phyloP scores from a whole-genome alignment of 2,329 filamentous ascomycete genomes.

The Plenodomus tracheiphilus region DNA sequence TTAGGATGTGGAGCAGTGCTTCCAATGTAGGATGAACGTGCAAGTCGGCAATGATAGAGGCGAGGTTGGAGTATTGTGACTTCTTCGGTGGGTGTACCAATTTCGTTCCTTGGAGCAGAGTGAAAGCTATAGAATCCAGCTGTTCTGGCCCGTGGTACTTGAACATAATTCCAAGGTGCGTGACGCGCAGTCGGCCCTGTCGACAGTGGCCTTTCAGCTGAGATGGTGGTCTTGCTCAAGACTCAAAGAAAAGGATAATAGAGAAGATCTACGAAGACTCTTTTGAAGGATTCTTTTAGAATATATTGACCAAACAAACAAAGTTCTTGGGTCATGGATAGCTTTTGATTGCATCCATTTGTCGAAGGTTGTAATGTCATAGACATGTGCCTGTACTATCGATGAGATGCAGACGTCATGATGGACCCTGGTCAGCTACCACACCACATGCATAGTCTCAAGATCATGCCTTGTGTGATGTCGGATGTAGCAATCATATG shows the following conservation, averaged over 20 bases:
- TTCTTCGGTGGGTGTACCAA: conserved; percentile 18
- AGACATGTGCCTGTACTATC: conserved; percentile 1
- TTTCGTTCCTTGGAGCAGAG: conserved; percentile 16
- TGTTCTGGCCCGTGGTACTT: conserved; percentile 1
- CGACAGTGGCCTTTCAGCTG: no score
- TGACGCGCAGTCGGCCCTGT: conserved; percentile 2
- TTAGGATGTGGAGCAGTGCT: conserved; percentile 56
- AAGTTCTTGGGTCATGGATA: no score
- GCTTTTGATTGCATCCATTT: no score
- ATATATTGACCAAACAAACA: no score
- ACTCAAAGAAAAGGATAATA: no score
- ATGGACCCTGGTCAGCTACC: conserved; percentile 12
- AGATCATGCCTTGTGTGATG: no score
- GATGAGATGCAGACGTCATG: conserved; percentile 24
- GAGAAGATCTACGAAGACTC: no score
- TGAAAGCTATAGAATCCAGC: conserved; percentile 8
- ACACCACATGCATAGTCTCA: not conserved
- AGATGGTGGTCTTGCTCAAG: no score
- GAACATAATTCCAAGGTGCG: not conserved
- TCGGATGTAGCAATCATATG: no score
- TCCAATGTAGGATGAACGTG: conserved; percentile 54
- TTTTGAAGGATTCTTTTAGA: no score
- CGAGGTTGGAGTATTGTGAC: conserved; percentile 13
- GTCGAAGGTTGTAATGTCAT: not conserved
- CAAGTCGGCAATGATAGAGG: conserved; percentile 30